Evolutionary conservation across 345 rosid genomes (phyloP).

Genomic region (Boechera stricta): DNA sequence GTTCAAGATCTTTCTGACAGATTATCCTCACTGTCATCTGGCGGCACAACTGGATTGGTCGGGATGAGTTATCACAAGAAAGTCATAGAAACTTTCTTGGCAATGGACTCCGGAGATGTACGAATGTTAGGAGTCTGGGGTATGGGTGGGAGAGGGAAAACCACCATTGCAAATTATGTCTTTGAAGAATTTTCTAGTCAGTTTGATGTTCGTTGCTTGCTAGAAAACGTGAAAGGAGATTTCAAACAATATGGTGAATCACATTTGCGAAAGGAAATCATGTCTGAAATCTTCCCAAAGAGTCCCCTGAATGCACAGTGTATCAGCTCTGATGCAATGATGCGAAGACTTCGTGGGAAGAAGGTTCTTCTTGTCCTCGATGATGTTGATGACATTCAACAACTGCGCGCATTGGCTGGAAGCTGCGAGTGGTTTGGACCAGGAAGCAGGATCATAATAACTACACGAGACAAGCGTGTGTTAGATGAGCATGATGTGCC

Average conservation of each 20-base stretch:
- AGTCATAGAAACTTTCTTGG: conserved; percentile 3
- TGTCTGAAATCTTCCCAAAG: conserved; percentile 20
- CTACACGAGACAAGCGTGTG: conserved; percentile 36
- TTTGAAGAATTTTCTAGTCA: not conserved
- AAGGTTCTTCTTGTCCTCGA: conserved; percentile 39
- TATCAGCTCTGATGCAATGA: conserved; percentile 6
- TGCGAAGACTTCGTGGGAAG: conserved; percentile 25
- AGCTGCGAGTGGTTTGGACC: conserved; percentile 34
- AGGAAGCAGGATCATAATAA: conserved; percentile 35
- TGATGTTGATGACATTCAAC: conserved; percentile 35
- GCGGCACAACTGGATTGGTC: not conserved
- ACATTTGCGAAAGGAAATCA: conserved; percentile 19
- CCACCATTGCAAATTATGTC: conserved; percentile 32
- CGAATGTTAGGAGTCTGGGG: conserved; percentile 42
- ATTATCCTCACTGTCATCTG: not conserved
- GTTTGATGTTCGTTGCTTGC: conserved; percentile 9
- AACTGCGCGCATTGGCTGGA: conserved; percentile 30
- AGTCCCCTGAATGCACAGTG: not conserved
- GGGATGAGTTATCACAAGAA: conserved; percentile 35
- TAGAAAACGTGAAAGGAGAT: conserved; percentile 23
- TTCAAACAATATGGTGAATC: conserved; percentile 11
- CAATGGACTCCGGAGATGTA: conserved; percentile 27
- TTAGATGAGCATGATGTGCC: conserved; percentile 11
- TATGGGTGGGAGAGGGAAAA: conserved; percentile 44
- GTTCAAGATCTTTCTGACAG: conserved; percentile 23